Evolutionary conservation across 1,139 yeast species (phyloP), one percentile per base, ranked within the genome.

Genomic region (Yamadazyma oceani): DNA sequence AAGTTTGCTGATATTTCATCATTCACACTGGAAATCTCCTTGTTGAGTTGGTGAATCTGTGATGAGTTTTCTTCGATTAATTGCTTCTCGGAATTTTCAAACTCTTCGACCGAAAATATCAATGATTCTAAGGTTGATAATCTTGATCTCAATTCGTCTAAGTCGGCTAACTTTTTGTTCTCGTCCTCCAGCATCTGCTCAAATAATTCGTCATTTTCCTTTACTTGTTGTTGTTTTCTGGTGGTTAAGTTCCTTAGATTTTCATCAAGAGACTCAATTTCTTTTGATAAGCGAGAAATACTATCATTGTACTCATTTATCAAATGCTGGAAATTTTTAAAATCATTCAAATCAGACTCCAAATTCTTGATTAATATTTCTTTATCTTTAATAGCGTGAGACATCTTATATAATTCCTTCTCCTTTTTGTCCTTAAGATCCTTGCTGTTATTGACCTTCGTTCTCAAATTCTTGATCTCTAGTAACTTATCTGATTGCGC

Each of bases 361-460:
- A 82, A 59, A 39, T 76, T 75, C 46, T 80, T 75, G 8, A 87
- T 74, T 3, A 58, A 58, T 17, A 82, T 59, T 46, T 70, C 73
- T 41, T 74, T 73, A 48, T 84, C 89, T 44, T 82, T 80, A 7
- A 84, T 62, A 22, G 62, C 58, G 32, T 62, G 72, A 35, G 83
- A 80, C 22, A 82, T 50, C 15, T 67, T 64, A n/a, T 71, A 65
- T 19, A 76, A 48, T 32, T 75, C 81, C 33, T 67, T 69, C 23
- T 75, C 74, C 14, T 62, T 64, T 3, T 53, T 43, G 40, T 82
- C 85, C 44, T 77, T 77, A 10, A 69, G 66, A 12, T 76, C 80
- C 6, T 64, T 66, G 23, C 75, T 53, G 2, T 62, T 66, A 8
- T 63, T 62, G 2, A 83, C 57, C 3, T 60, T 62, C 17, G 58